Percentiles rank a stretch among this genome's conserved stretches.
Conservation (phyloP, 768 basidiomycete genomes). For the Tephrocybe sp. region DNA sequence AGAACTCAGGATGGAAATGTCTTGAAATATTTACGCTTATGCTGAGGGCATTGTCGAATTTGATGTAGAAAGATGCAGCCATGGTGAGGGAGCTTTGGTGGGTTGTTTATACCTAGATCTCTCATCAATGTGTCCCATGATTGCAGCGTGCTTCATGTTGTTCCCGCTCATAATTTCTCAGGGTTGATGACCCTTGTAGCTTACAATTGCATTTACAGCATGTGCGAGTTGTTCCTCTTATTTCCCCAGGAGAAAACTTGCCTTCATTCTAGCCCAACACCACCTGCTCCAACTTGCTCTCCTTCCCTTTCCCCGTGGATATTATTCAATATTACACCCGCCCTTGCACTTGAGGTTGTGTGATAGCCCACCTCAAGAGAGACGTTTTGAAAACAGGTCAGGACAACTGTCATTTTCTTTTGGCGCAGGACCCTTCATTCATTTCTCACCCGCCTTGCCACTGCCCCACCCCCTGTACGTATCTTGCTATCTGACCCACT, state of each 20-base stretch:
- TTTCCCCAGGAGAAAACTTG: no score
- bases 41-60: constrained; percentile 6
- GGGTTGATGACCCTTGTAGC: no score
- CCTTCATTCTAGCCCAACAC: no score
- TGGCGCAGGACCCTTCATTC: constrained; percentile 6
- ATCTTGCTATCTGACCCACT: constrained; percentile 10
- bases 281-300: neutral
- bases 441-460: neutral
- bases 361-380: constrained; percentile 3
- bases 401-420: constrained; percentile 3
- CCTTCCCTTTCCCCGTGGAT: neutral
- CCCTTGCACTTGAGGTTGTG: neutral
- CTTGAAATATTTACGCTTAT: constrained; percentile 2
- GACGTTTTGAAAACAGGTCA: neutral
- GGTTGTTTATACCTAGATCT: constrained; percentile 7
- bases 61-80: constrained; percentile 18
- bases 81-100: constrained; percentile 15
- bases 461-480: constrained; percentile 1
- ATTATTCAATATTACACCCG: neutral
- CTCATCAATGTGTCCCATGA: constrained; percentile 16
- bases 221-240: no score
- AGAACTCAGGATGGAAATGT: constrained; percentile 32
- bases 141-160: no score
- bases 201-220: no score
- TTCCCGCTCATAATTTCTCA: no score